phyloP scores from a whole-genome alignment of 2,329 filamentous ascomycete species.

The Cercospora berteroae region DNA sequence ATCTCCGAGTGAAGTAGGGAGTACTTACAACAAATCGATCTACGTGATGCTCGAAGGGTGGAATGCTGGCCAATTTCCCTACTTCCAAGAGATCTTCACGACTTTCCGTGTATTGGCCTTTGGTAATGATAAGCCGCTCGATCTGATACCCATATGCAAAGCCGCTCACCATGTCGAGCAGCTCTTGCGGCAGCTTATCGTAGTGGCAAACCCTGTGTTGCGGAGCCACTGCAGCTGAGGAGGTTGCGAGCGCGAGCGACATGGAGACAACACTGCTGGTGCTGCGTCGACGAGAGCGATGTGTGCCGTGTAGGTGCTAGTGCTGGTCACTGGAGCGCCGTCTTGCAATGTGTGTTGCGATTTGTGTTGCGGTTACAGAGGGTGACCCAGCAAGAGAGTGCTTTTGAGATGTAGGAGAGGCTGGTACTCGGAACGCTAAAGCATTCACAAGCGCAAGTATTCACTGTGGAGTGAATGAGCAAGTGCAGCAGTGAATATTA shows the following conservation, averaged over 20 bases:
- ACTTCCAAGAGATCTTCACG: background rate
- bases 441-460: background rate
- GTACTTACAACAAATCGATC: background rate
- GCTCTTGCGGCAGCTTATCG: background rate
- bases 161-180: background rate
- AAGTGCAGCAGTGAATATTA: background rate
- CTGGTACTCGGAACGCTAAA: too few species aligned
- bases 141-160: background rate
- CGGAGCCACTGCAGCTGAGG: background rate
- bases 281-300: background rate
- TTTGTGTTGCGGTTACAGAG: background rate
- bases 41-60: background rate
- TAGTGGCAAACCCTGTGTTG: background rate
- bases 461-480: background rate
- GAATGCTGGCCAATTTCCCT: background rate
- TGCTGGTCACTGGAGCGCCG: background rate
- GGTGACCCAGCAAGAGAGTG: background rate
- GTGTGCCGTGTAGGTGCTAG: background rate
- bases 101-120: background rate
- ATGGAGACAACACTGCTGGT: background rate
- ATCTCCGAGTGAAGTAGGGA: background rate
- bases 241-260: background rate
- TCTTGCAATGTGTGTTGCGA: background rate
- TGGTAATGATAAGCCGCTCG: background rate
- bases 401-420: background rate